A percentile compares a stretch with the other conserved stretches of the same genome.
These are phyloP conservation scores for Sarcodon sp. DNA, from an alignment of 768 basidiomycete species.

Conservation along the genomic window DNA sequence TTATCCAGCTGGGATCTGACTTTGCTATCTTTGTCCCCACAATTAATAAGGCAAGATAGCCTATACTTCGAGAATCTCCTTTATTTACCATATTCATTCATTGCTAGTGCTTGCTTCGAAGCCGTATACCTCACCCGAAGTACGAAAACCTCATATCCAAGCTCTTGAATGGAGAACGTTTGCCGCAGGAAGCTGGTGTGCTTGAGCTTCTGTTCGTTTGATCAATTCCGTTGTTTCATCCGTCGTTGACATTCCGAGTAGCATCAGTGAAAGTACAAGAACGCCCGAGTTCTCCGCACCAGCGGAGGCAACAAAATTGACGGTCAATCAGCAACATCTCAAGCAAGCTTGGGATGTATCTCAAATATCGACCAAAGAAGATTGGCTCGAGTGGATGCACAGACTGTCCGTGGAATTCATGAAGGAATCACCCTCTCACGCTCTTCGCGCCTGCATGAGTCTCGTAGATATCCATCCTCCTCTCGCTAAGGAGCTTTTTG, in stretches of 20 bases:
- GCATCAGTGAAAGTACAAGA: conserved; percentile 46
- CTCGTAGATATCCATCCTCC: conserved; percentile 87
- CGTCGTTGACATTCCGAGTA: conserved; percentile 10
- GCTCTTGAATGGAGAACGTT: conserved; percentile 80
- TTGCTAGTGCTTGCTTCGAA: conserved; percentile 56
- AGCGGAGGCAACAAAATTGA: conserved; percentile 71
- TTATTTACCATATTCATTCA: background rate
- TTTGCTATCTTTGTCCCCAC: conserved; percentile 98
- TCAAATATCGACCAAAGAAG: conserved; percentile 60
- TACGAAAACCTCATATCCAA: conserved; percentile 87
- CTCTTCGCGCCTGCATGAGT: conserved; percentile 92
- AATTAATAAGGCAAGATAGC: conserved; percentile 70
- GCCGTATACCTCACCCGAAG: conserved; percentile 64
- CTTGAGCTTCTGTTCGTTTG: conserved; percentile 29
- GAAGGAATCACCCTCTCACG: conserved; percentile 96
- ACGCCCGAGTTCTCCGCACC: conserved; percentile 68
- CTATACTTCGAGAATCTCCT: background rate
- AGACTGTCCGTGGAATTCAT: conserved; percentile 89
- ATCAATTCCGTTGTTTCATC: background rate
- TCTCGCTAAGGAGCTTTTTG: conserved; percentile 89
- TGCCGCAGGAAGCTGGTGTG: conserved; percentile 77
- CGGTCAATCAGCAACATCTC: conserved; percentile 93
- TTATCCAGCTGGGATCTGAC: conserved; percentile 89
- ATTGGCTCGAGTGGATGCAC: conserved; percentile 96
- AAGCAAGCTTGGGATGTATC: conserved; percentile 95